phyloP scores from a whole-genome alignment of 129 eudicot genomes.

The Kitagawia praeruptora region DNA sequence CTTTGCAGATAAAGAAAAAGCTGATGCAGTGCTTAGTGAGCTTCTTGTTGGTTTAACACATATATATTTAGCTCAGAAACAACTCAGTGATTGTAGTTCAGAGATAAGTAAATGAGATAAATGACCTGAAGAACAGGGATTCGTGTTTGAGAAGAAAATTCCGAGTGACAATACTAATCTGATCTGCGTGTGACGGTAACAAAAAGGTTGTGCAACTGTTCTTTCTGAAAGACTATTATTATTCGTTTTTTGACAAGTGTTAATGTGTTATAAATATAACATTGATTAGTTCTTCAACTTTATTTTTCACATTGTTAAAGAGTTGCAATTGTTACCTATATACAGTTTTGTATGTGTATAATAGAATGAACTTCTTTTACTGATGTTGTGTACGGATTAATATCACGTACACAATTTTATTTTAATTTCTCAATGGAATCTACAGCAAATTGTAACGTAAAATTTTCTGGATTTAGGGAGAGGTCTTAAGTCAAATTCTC shows the following conservation, averaged over 20 bases:
- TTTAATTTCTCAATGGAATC: not conserved
- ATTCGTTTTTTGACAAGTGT: not conserved
- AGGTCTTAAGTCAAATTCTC: not conserved
- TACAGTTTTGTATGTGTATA: not conserved
- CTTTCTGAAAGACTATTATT: not conserved
- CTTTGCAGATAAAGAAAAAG: not conserved
- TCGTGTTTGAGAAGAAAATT: not conserved
- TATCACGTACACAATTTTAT: no score
- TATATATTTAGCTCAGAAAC: not conserved
- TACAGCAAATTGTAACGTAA: not conserved
- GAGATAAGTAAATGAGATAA: not conserved
- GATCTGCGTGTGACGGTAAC: not conserved
- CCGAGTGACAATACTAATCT: not conserved
- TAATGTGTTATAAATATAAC: not conserved
- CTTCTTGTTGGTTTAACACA: not conserved
- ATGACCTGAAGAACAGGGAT: not conserved
- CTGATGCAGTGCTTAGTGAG: slow-evolving; percentile 2
- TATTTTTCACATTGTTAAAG: not conserved
- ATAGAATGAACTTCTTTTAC: not conserved
- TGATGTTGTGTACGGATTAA: not conserved
- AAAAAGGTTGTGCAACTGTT: not conserved
- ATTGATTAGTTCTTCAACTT: not conserved
- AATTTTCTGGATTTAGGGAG: not conserved
- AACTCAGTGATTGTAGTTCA: not conserved
- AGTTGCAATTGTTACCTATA: not conserved